Base-by-base conservation (phyloP, 176 grass and related monocot species). In the Zizania latifolia region DNA sequence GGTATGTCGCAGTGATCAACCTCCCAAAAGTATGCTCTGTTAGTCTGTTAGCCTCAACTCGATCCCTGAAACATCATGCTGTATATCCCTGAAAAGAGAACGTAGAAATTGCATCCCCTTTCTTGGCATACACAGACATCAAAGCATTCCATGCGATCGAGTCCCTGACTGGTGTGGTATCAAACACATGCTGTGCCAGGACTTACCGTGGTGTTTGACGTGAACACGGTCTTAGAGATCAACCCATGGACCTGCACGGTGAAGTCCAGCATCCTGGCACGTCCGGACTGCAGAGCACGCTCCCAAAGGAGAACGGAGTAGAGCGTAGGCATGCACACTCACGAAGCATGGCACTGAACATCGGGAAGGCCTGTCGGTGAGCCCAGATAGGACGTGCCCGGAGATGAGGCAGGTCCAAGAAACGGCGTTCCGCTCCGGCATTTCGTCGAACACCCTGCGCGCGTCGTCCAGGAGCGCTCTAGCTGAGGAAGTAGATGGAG, bases 71-170 rank as follows among this genome's bases (percentile, higher is more conserved):
- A 53, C 62, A 45, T 68, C 74, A 26, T 33, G 63, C 62, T 86
- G 80, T 89, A 95, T 91, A 41, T 31, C 56, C 45, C 37, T 67
- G 76, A 95, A 86, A 27, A 89, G 23, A 26, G 78, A 86, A 82
- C 13, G 86, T 86, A 21, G 85, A 81, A 54, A 62, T 40, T 32
- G 68, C 71, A 61, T 92, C 76, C 36, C 88, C 89, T 84, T 60
- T 89, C 76, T 84, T 77, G n/a, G 92, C 87, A 82, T 84, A 82
- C 7, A 91, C 80, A 36, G 89, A 95, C 68, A 95, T 92, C 66
- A 95, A 82, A 8, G 80, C 82, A 10, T 95, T 95, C 92, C 92
- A 95, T 2, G 89, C 86, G 54, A 95, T 91, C 51, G 70, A 70
- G 72, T 85, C 84, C 71, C 75, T 86, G 32, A 44, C 62, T 26